Percentiles rank a stretch among this genome's conserved stretches.
phyloP scores from a whole-genome alignment of 768 basidiomycete species.

The Coprinellus micaceus region DNA sequence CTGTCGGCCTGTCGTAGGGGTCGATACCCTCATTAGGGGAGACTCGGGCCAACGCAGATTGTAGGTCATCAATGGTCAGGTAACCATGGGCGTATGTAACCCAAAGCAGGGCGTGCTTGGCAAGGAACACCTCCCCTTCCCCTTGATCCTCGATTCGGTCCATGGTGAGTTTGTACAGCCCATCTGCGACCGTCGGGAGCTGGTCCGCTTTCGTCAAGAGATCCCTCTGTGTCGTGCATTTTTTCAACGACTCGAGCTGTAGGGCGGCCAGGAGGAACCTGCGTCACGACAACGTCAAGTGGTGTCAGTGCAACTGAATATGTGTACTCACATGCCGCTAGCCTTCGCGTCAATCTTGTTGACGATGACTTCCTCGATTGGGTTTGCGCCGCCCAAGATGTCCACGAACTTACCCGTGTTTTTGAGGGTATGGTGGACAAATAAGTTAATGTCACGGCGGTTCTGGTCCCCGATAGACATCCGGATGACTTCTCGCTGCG shows the following conservation, averaged over 20 bases:
- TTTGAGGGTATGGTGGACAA: background rate
- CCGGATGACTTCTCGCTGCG: background rate
- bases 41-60: background rate
- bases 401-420: background rate
- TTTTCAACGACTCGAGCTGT: slow-evolving; percentile 2
- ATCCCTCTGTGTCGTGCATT: background rate
- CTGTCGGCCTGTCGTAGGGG: background rate
- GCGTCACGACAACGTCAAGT: background rate
- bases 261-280: slow-evolving; percentile 7
- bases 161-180: slow-evolving; percentile 1
- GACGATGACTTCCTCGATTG: background rate
- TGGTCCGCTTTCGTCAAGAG: background rate
- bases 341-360: slow-evolving; percentile 2
- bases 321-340: slow-evolving; percentile 3
- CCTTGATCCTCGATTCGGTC: background rate
- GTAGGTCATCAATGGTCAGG: slow-evolving; percentile 1
- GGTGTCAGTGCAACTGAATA: background rate
- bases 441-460: background rate
- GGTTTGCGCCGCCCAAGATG: background rate
- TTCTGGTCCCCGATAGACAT: background rate
- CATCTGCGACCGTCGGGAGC: background rate
- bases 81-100: background rate
- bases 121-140: background rate
- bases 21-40: background rate
- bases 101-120: slow-evolving; percentile 3